These are phyloP conservation scores for Phytophthora tentaculata DNA, from an alignment of 352 stramenopile species.

Conservation along the genomic window DNA sequence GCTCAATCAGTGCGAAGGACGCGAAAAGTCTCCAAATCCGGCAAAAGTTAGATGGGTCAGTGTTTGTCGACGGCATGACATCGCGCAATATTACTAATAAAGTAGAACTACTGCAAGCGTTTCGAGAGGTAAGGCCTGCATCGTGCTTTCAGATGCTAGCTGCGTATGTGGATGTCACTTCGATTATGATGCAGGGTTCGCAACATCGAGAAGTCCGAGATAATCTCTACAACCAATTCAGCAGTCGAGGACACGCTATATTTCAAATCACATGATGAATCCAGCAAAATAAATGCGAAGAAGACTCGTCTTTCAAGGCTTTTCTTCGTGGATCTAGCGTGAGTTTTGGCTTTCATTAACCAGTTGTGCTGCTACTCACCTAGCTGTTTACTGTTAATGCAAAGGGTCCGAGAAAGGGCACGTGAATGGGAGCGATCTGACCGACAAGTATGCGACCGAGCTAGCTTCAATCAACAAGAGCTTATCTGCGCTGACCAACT, in stretches of 20 bases:
- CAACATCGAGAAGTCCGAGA: slow-evolving; percentile 72
- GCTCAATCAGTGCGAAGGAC: slow-evolving; percentile 50
- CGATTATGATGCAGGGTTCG: slow-evolving; percentile 45
- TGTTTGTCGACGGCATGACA: slow-evolving; percentile 77
- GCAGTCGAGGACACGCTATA: slow-evolving; percentile 70
- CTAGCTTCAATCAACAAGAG: slow-evolving; percentile 79
- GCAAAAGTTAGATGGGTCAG: slow-evolving; percentile 67
- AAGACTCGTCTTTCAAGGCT: slow-evolving; percentile 59
- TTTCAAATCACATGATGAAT: slow-evolving; percentile 62
- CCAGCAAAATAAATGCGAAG: slow-evolving; percentile 12
- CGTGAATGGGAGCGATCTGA: slow-evolving; percentile 55
- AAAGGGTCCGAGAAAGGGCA: slow-evolving; percentile 80
- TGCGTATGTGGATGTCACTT: neutral
- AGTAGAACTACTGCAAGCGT: slow-evolving; percentile 62
- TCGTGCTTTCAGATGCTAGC: neutral
- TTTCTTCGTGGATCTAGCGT: slow-evolving; percentile 83
- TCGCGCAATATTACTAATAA: slow-evolving; percentile 51
- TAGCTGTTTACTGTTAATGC: slow-evolving; percentile 2
- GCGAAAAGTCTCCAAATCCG: slow-evolving; percentile 58
- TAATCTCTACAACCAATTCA: slow-evolving; percentile 80
- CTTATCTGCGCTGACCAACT: slow-evolving; percentile 77
- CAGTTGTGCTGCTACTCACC: slow-evolving; percentile 3
- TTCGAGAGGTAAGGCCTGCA: slow-evolving; percentile 50
- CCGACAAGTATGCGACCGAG: slow-evolving; percentile 69
- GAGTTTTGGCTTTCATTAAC: neutral